Evolutionary conservation across 805 yeast genomes (phyloP), one percentile per base, ranked within the genome.

Genomic region (Blastobotrys attinorum): DNA sequence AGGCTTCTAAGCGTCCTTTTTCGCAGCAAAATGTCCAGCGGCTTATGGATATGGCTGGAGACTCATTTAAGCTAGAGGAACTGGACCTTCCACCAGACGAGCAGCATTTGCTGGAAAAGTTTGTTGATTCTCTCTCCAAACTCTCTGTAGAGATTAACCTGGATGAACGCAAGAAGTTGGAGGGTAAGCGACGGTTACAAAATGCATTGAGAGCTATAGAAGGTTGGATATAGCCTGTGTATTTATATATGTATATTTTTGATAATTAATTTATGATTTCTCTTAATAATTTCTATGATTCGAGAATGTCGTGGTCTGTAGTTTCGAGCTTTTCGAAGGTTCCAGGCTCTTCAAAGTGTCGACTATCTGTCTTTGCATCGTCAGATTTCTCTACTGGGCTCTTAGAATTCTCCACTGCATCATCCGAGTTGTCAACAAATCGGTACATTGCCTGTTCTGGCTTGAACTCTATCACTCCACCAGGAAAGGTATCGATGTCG

Each of bases 131-230:
- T 1, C 68, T 90, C 38, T 81, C 92, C 32, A 72, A 92, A 54
- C 72, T 92, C 46, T 87, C 95, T 2, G 86, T 89, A 42, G 96
- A 88, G 57, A 87, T 92, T 85, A 83, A 88, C 43, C 60, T 85
- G 44, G 96, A 90, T 60, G 86, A 86, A 22, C 77, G 76, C 22
- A 76, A 92, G 55, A 81, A 83, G 46, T 80, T 79, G 13, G 87
- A 86, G 48, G 95, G 97, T 10, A 73, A 86, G 36, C 71, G 76
- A 49, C 70, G 97, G 50, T 67, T 90, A 53, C 83, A 83, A 52
- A 80, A 79, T 53, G 97, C 96, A 0, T 73, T 88, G 45, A 69
- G 83, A 44, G 94, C 89, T 0, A 67, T 90, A 40, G 97, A 90
- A 58, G 97, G 97, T 1, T 90, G 72, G 72, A 60, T 65, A 4